Evolutionary conservation across 2,329 filamentous ascomycete genomes (phyloP).

Genomic region (Ceratocystis destructans): DNA sequence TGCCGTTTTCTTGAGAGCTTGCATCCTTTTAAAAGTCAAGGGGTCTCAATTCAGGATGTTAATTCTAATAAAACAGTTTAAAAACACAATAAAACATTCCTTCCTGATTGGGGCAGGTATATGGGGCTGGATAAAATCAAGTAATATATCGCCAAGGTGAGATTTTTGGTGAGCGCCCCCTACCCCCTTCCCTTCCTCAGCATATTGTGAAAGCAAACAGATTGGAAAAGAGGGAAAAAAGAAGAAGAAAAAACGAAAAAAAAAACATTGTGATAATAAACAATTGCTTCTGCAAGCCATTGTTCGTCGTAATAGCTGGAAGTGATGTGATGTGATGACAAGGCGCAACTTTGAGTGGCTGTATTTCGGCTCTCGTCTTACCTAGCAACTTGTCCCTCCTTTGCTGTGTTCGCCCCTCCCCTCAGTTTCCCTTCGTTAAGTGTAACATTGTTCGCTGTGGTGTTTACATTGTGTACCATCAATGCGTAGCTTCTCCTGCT

Average conservation of each 20-base stretch:
- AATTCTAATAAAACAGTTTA: background rate
- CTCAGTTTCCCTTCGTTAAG: background rate
- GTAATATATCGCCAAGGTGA: background rate
- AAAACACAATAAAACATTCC: background rate
- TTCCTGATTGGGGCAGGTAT: background rate
- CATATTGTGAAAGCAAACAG: background rate
- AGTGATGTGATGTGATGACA: background rate
- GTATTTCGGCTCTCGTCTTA: background rate
- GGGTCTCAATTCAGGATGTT: slow-evolving; percentile 1
- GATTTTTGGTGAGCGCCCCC: background rate
- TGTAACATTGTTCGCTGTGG: slow-evolving; percentile 1
- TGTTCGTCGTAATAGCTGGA: background rate
- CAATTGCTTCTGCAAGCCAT: background rate
- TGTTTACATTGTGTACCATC: background rate
- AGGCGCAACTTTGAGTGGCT: background rate
- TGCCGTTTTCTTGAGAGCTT: slow-evolving; percentile 3
- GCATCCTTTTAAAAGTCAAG: background rate
- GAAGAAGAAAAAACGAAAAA: background rate
- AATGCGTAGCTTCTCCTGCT: background rate
- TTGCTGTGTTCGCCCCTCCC: background rate
- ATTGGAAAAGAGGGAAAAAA: background rate
- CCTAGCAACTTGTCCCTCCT: background rate
- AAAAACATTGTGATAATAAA: background rate
- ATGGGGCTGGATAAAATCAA: background rate
- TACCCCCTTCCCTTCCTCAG: background rate